Evolutionary conservation across 768 basidiomycete genomes (phyloP).

Genomic region (Suillus subaureus): DNA sequence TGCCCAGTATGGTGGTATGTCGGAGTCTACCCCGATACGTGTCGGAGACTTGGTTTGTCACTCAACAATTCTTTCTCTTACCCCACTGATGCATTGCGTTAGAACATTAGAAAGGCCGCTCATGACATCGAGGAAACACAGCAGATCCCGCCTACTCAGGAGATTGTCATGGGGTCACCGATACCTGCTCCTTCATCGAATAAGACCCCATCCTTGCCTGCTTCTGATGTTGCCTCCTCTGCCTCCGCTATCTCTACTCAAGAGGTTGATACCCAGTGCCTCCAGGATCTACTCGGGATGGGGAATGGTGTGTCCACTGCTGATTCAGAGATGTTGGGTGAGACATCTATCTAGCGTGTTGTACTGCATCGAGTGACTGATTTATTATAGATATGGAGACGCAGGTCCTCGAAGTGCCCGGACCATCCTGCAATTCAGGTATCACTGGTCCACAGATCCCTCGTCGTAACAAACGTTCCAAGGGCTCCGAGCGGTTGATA

Average conservation of each 20-base stretch:
- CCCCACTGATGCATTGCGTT: slow-evolving; percentile 7
- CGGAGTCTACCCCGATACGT: slow-evolving; percentile 52
- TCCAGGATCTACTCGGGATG: slow-evolving; percentile 32
- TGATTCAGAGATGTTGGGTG: slow-evolving; percentile 55
- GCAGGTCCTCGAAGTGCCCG: slow-evolving; percentile 22
- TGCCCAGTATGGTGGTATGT: slow-evolving; percentile 49
- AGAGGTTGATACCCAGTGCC: slow-evolving; percentile 42
- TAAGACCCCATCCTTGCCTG: slow-evolving; percentile 25
- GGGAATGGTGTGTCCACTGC: slow-evolving; percentile 10
- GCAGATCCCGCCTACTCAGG: slow-evolving; percentile 39
- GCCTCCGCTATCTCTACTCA: slow-evolving; percentile 27
- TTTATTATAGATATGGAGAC: slow-evolving; percentile 34
- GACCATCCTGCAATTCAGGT: slow-evolving; percentile 14
- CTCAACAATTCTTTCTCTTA: background rate
- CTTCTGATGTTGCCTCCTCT: slow-evolving; percentile 26
- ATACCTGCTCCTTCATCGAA: slow-evolving; percentile 21
- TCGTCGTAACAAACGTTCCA: slow-evolving; percentile 12
- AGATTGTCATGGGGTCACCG: slow-evolving; percentile 26
- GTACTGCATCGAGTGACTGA: background rate
- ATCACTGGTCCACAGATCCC: background rate
- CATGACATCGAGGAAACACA: slow-evolving; percentile 54
- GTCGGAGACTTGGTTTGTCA: slow-evolving; percentile 57
- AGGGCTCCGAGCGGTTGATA: slow-evolving; percentile 16
- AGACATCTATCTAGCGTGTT: slow-evolving; percentile 4
- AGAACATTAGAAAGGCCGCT: slow-evolving; percentile 19